A percentile compares a stretch with the other conserved stretches of the same genome.
Conservation (phyloP, 1,139 yeast species). For the Yamadazyma oceani region DNA sequence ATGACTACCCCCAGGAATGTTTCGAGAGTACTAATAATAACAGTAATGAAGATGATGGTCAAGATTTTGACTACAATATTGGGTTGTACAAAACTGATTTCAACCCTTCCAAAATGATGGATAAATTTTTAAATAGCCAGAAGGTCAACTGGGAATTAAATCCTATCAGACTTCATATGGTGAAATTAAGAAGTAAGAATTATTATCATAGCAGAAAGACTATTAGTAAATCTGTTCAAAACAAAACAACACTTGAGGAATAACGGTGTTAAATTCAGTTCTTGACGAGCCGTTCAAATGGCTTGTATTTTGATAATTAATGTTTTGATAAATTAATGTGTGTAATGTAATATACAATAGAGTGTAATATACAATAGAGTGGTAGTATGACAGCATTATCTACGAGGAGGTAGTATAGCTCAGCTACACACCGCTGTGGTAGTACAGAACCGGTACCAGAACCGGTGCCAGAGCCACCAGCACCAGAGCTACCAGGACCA, state of each 20-base stretch:
- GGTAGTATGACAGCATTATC: too few relatives aligned
- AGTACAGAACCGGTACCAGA: too few relatives aligned
- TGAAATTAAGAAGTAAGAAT: constrained; percentile 21
- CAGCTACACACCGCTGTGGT: too few relatives aligned
- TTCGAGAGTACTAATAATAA: constrained; percentile 7
- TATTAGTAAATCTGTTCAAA: constrained; percentile 16
- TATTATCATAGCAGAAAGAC: constrained; percentile 26
- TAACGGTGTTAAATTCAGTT: too few relatives aligned
- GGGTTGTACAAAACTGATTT: constrained; percentile 30
- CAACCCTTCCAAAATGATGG: constrained; percentile 24
- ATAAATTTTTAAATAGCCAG: constrained; percentile 16
- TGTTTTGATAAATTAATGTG: too few relatives aligned
- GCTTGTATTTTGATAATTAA: too few relatives aligned
- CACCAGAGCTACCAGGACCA: too few relatives aligned
- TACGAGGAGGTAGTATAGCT: too few relatives aligned
- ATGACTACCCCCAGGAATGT: constrained; percentile 13
- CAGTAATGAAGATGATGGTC: constrained; percentile 3
- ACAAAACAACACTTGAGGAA: background rate
- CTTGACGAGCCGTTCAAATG: too few relatives aligned
- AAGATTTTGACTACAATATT: constrained; percentile 21
- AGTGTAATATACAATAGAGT: too few relatives aligned
- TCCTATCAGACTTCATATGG: constrained; percentile 18
- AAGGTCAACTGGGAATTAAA: constrained; percentile 19
- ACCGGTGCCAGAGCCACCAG: too few relatives aligned
- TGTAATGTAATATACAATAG: too few relatives aligned